A percentile compares a stretch with the other conserved stretches of the same genome.
These are phyloP conservation scores for Sapria himalayana DNA, from an alignment of 345 rosid genomes.

Conservation along the genomic window DNA sequence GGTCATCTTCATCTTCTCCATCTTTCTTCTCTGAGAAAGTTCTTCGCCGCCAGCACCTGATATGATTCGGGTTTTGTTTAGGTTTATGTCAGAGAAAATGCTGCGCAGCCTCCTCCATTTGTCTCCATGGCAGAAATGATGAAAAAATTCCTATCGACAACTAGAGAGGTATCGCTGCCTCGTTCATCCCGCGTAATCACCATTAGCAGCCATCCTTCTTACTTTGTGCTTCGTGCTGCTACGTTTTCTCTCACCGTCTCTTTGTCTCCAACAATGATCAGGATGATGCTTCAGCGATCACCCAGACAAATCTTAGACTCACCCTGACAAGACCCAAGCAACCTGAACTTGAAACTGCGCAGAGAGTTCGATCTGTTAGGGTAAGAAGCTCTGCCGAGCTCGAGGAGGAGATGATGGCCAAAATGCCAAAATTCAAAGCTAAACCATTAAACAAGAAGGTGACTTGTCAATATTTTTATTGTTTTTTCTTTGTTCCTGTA, in stretches of 20 bases:
- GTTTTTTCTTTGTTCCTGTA: constrained; percentile 1
- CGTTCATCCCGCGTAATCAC: not conserved
- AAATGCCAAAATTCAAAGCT: constrained; percentile 93
- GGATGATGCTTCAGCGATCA: constrained; percentile 11
- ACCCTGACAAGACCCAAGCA: constrained; percentile 84
- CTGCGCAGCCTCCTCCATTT: constrained; percentile 23
- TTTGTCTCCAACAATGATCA: constrained; percentile 5
- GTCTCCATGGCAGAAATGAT: constrained; percentile 70
- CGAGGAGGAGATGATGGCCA: constrained; percentile 96
- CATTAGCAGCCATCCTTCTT: not conserved
- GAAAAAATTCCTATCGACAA: constrained; percentile 67
- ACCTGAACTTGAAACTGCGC: constrained; percentile 81
- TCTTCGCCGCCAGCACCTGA: not conserved
- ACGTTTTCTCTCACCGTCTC: not conserved
- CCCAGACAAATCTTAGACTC: constrained; percentile 42
- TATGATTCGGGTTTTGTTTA: constrained; percentile 4
- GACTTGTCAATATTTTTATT: constrained; percentile 1
- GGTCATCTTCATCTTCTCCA: not conserved
- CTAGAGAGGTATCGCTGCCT: constrained; percentile 57
- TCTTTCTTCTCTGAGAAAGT: not conserved
- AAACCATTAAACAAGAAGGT: constrained; percentile 95
- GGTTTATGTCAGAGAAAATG: constrained; percentile 40
- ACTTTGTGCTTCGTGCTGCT: not conserved
- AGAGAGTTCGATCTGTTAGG: constrained; percentile 53
- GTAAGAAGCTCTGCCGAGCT: constrained; percentile 82